phyloP scores from a whole-genome alignment of 2,329 filamentous ascomycete genomes.

The Botrytis aclada region DNA sequence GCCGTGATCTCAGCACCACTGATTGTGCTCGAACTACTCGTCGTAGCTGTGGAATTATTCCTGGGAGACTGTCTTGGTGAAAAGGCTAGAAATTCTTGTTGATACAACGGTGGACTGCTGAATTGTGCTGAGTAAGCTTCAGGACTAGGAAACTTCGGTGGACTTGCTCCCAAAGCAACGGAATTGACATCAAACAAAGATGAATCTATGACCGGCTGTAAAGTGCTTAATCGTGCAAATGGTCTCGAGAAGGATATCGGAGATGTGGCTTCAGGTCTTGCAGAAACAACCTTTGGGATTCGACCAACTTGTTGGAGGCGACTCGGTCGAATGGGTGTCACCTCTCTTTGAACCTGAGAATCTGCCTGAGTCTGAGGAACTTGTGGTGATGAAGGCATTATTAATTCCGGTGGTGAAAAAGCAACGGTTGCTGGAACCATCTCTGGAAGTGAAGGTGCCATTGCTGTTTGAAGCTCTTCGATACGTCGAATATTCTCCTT shows the following conservation, averaged over 20 bases:
- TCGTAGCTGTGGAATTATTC: conserved; percentile 65
- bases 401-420: conserved; percentile 30
- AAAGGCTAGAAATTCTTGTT: conserved; percentile 69
- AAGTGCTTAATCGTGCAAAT: conserved; percentile 59
- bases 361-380: conserved; percentile 26
- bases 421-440: conserved; percentile 16
- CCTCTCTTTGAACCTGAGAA: conserved; percentile 27
- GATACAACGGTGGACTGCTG: conserved; percentile 25
- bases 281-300: conserved; percentile 77
- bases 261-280: conserved; percentile 63
- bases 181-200: conserved; percentile 41
- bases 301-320: conserved; percentile 78
- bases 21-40: conserved; percentile 50
- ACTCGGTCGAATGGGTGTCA: conserved; percentile 46
- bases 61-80: conserved; percentile 56
- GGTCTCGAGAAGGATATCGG: conserved; percentile 83
- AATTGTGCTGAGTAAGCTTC: conserved; percentile 23
- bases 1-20: conserved; percentile 63
- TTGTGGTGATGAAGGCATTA: conserved; percentile 24
- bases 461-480: conserved; percentile 25
- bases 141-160: conserved; percentile 30
- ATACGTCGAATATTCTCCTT: conserved; percentile 31
- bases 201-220: conserved; percentile 38
- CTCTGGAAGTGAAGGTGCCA: conserved; percentile 18
- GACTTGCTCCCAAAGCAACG: conserved; percentile 49